Conservation (phyloP, 768 basidiomycete species). For the Boletellus ananas region DNA sequence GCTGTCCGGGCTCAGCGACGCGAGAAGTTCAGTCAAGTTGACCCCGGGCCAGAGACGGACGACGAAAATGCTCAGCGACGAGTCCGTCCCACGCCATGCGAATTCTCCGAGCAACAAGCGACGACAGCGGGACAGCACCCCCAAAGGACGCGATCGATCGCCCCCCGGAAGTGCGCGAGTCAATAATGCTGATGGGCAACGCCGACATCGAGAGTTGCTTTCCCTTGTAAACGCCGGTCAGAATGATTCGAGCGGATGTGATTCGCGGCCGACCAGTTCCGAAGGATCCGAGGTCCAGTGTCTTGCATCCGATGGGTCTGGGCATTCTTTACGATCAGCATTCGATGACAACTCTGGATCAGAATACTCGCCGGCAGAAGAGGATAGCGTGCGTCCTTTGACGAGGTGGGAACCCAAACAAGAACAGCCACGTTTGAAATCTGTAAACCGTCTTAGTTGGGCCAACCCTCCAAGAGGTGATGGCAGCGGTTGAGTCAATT, state of each 20-base stretch:
- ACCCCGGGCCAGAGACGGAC: slow-evolving; percentile 16
- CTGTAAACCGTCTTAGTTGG: slow-evolving; percentile 5
- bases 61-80: slow-evolving; percentile 5
- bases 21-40: slow-evolving; percentile 8
- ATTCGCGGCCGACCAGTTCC: slow-evolving; percentile 17
- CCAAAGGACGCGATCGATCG: slow-evolving; percentile 13
- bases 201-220: slow-evolving; percentile 20
- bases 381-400: slow-evolving; percentile 6
- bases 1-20: slow-evolving; percentile 12
- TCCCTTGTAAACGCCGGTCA: slow-evolving; percentile 1
- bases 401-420: slow-evolving; percentile 4
- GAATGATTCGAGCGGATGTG: slow-evolving; percentile 15
- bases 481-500: slow-evolving; percentile 11
- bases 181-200: slow-evolving; percentile 10
- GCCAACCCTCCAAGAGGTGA: neutral
- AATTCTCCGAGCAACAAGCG: slow-evolving; percentile 8
- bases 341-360: slow-evolving; percentile 29
- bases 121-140: slow-evolving; percentile 5
- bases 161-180: slow-evolving; percentile 2
- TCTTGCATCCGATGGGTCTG: slow-evolving; percentile 16
- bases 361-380: slow-evolving; percentile 31
- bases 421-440: slow-evolving; percentile 6
- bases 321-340: slow-evolving; percentile 18
- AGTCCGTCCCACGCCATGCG: slow-evolving; percentile 1
- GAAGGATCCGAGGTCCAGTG: slow-evolving; percentile 12